These are phyloP conservation scores for Fusarium annulatum DNA, from an alignment of 2,329 filamentous ascomycete species.

Conservation along the genomic window DNA sequence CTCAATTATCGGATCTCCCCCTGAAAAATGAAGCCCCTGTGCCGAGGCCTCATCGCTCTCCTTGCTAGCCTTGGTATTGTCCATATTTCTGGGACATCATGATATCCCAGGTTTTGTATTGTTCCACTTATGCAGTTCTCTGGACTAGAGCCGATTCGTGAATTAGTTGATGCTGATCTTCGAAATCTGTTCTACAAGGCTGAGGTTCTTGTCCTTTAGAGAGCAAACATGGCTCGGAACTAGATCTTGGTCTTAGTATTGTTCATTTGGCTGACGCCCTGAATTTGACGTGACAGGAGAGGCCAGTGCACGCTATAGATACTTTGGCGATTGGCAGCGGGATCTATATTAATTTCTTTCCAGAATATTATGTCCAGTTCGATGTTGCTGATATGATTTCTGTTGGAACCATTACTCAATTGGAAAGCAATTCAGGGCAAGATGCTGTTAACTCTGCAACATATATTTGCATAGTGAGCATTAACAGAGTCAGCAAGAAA, in stretches of 20 bases:
- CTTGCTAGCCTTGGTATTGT: constrained; percentile 13
- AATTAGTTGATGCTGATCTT: neutral
- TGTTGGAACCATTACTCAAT: neutral
- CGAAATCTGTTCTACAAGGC: neutral
- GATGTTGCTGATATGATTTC: neutral
- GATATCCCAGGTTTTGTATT: constrained; percentile 11
- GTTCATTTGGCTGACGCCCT: neutral
- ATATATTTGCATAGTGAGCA: neutral
- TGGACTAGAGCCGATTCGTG: neutral
- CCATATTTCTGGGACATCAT: neutral
- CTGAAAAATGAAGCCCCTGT: neutral
- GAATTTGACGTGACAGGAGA: neutral
- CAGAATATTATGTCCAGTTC: neutral
- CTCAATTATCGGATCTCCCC: neutral
- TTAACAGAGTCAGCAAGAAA: neutral
- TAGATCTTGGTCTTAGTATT: constrained; percentile 6
- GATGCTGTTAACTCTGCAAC: too few species aligned
- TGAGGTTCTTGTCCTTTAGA: neutral
- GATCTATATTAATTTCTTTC: neutral
- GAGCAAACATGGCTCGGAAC: constrained; percentile 15
- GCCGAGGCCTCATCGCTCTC: neutral
- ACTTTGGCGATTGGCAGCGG: neutral
- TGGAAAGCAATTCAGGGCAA: neutral
- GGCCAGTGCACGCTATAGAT: neutral
- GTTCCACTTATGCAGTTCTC: neutral